These are phyloP conservation scores for Ceratocystis diversiconidia DNA, from an alignment of 2,329 filamentous ascomycete genomes.

Conservation along the genomic window DNA sequence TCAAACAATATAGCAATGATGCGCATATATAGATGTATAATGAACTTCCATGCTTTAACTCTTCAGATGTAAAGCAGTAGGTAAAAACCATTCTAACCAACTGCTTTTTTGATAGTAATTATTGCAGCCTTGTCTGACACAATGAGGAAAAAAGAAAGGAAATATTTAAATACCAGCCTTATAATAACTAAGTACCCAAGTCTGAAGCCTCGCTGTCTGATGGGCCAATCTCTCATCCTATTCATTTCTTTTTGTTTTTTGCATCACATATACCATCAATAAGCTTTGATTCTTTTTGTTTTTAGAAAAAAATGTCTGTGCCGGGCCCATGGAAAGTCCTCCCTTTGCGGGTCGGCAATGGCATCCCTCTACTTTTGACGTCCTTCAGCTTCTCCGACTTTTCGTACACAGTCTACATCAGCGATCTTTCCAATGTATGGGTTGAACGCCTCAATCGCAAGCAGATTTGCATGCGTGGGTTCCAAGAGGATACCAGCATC, in stretches of 20 bases:
- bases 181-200: not conserved
- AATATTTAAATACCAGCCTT: no score
- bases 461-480: conserved; percentile 48
- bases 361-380: conserved; percentile 47
- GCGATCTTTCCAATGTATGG: conserved; percentile 64
- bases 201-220: not conserved
- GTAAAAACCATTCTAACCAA: not conserved
- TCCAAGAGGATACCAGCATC: conserved; percentile 52
- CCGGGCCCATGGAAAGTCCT: conserved; percentile 35
- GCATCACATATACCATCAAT: not conserved
- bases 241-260: not conserved
- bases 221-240: not conserved
- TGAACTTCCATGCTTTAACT: not conserved
- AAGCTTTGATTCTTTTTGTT: not conserved
- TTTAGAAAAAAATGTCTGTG: conserved; percentile 23
- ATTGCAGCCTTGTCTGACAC: not conserved
- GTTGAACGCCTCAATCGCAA: conserved; percentile 46
- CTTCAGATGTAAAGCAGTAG: not conserved
- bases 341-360: conserved; percentile 28
- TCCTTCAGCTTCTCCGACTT: conserved; percentile 40
- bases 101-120: not conserved
- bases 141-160: no score
- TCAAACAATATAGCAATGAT: conserved; percentile 32
- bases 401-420: conserved; percentile 52
- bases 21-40: not conserved